Evolutionary conservation across 108 stramenopile genomes (phyloP).

Genomic region (Cyclotella atomus): DNA sequence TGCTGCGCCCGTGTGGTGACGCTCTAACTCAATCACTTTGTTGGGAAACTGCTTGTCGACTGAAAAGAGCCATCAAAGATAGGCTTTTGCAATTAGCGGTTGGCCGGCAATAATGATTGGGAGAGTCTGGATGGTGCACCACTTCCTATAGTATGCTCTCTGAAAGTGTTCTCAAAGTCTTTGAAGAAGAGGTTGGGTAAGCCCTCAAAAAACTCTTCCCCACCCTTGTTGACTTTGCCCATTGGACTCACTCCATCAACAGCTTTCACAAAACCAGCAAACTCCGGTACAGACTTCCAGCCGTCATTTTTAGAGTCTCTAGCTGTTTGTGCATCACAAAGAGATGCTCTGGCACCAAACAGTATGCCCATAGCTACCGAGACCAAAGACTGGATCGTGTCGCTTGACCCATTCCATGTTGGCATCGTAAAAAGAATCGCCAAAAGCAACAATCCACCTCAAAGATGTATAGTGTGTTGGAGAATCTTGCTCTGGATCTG

Average conservation of each 20-base stretch:
- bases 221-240: not conserved
- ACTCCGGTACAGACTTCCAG: not conserved
- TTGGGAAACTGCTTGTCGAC: not conserved
- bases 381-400: not conserved
- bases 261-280: not conserved
- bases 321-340: not conserved
- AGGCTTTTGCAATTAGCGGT: not conserved
- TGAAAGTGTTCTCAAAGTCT: not conserved
- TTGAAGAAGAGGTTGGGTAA: not conserved
- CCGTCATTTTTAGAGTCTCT: not conserved
- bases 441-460: conserved; percentile 4
- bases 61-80: not conserved
- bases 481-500: not conserved
- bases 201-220: not conserved
- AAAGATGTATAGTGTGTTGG: not conserved
- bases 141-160: not conserved
- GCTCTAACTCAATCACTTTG: not conserved
- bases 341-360: not conserved
- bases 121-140: not conserved
- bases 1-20: not conserved
- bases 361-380: not conserved
- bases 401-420: not conserved
- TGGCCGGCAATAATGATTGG: not conserved
- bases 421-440: not conserved
- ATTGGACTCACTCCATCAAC: not conserved